Evolutionary conservation across 352 stramenopile species (phyloP).

Genomic region (Phytopythium montanum): DNA sequence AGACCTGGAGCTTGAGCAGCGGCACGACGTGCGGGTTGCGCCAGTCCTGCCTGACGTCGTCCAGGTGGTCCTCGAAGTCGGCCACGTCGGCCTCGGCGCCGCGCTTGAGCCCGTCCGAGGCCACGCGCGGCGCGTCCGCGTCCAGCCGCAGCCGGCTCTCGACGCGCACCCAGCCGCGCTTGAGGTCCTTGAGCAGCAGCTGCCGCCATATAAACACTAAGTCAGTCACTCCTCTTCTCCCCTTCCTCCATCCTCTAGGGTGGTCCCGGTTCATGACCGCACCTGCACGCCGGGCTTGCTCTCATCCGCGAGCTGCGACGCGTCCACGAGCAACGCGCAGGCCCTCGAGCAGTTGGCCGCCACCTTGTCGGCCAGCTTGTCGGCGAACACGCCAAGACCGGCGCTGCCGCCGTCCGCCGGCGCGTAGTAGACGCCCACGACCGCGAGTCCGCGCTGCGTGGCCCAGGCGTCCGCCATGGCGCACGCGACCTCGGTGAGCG

Average conservation of each 20-base stretch:
- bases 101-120: slow-evolving; percentile 50
- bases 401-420: slow-evolving; percentile 16
- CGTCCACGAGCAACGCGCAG: slow-evolving; percentile 71
- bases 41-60: slow-evolving; percentile 71
- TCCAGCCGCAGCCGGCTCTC: slow-evolving; percentile 60
- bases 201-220: slow-evolving; percentile 10
- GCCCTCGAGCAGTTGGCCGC: slow-evolving; percentile 61
- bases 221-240: background rate
- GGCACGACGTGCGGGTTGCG: slow-evolving; percentile 63
- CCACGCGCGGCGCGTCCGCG: slow-evolving; percentile 30
- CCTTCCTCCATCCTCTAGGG: too few species aligned
- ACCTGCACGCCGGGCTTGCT: slow-evolving; percentile 52
- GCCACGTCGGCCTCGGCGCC: slow-evolving; percentile 42
- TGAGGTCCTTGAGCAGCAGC: slow-evolving; percentile 76
- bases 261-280: background rate
- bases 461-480: slow-evolving; percentile 63
- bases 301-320: slow-evolving; percentile 48
- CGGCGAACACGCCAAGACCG: slow-evolving; percentile 43
- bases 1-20: slow-evolving; percentile 77
- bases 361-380: slow-evolving; percentile 70
- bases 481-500: slow-evolving; percentile 62
- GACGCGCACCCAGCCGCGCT: slow-evolving; percentile 67
- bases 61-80: slow-evolving; percentile 80
- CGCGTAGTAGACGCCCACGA: slow-evolving; percentile 70
- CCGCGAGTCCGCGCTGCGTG: slow-evolving; percentile 32